Percentiles rank a stretch among this genome's conserved stretches.
Conservation (phyloP, 495 filamentous ascomycete genomes). For the Zalerion maritima region DNA sequence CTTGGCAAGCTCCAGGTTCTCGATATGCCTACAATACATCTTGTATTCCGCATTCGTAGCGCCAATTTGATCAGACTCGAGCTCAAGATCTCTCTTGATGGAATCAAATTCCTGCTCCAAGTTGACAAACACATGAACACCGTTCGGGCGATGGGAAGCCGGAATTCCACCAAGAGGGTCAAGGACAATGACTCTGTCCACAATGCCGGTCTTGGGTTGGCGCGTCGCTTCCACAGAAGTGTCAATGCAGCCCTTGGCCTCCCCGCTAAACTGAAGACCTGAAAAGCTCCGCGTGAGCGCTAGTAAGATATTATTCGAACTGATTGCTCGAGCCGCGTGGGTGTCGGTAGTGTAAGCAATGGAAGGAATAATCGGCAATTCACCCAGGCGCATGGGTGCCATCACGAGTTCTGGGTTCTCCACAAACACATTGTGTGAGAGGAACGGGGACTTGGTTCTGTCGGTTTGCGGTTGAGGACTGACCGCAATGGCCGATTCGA, state of each 20-base stretch:
- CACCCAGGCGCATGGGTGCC: slow-evolving; percentile 53
- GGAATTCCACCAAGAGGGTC: slow-evolving; percentile 85
- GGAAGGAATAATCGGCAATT: slow-evolving; percentile 63
- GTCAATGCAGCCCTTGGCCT: slow-evolving; percentile 12
- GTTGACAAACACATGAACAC: slow-evolving; percentile 84
- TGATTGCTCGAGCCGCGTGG: slow-evolving; percentile 37
- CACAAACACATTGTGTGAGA: slow-evolving; percentile 20
- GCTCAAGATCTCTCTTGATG: slow-evolving; percentile 45
- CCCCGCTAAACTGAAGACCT: slow-evolving; percentile 32
- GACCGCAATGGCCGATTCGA: slow-evolving; percentile 47
- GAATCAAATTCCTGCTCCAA: slow-evolving; percentile 75
- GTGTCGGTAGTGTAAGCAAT: slow-evolving; percentile 50
- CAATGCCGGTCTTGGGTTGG: slow-evolving; percentile 33
- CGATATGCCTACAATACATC: slow-evolving; percentile 31
- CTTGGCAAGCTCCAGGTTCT: slow-evolving; percentile 59
- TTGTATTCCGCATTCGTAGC: slow-evolving; percentile 1
- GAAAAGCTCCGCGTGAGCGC: slow-evolving; percentile 61
- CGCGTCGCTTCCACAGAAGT: slow-evolving; percentile 32
- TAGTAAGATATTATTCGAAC: slow-evolving; percentile 53
- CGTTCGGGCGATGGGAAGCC: slow-evolving; percentile 44
- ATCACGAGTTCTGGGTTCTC: slow-evolving; percentile 43
- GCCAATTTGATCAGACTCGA: not conserved
- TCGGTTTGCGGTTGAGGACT: slow-evolving; percentile 6
- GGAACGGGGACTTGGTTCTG: slow-evolving; percentile 8
- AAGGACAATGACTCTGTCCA: slow-evolving; percentile 81